phyloP scores from a whole-genome alignment of 805 yeast species.

The Candida ulmi region DNA sequence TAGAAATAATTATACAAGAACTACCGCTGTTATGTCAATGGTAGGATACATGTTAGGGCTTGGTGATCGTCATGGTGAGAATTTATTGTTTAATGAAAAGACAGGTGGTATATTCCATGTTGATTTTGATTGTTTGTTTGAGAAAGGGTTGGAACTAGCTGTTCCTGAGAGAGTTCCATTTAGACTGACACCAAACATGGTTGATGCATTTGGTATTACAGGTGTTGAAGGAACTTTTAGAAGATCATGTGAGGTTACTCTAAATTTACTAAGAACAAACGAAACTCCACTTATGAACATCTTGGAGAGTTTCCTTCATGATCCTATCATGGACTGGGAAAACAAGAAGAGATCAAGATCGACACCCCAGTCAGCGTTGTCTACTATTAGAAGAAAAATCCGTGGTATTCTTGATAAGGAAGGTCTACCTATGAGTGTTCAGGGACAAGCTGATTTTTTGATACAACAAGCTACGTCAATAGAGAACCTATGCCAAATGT shows the following conservation, averaged over 20 bases:
- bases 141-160: conserved; percentile 64
- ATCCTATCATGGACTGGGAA: conserved; percentile 82
- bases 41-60: conserved; percentile 91
- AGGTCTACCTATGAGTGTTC: conserved; percentile 81
- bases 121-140: conserved; percentile 95
- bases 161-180: conserved; percentile 96
- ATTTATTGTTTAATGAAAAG: conserved; percentile 64
- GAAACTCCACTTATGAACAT: conserved; percentile 86
- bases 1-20: conserved; percentile 65
- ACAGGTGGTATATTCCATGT: conserved; percentile 86
- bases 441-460: conserved; percentile 87
- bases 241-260: conserved; percentile 78
- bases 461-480: conserved; percentile 75
- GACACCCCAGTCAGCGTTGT: conserved; percentile 63
- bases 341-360: conserved; percentile 33
- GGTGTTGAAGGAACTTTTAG: conserved; percentile 90
- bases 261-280: conserved; percentile 63
- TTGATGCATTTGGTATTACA: conserved; percentile 83
- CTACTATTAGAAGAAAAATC: conserved; percentile 69
- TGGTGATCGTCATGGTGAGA: conserved; percentile 96
- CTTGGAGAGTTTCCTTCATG: conserved; percentile 87
- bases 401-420: conserved; percentile 79
- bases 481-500: conserved; percentile 77
- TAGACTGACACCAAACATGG: conserved; percentile 80
- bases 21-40: conserved; percentile 95